Base-by-base conservation (phyloP, 2,329 filamentous ascomycete species). In the Paecilomyces formosus region DNA sequence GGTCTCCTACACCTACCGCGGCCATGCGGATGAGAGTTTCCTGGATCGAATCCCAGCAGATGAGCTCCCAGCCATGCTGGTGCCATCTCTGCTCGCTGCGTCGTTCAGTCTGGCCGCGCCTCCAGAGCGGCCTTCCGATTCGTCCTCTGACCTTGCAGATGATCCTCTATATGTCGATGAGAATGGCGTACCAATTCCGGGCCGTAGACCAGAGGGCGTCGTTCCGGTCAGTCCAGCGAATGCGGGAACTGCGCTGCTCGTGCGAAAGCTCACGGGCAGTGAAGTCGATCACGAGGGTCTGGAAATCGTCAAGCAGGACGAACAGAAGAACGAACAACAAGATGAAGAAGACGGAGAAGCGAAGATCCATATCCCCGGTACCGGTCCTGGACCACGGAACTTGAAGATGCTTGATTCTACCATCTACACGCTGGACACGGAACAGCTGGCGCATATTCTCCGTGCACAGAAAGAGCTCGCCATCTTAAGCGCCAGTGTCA, bases 1-100 rank as follows among this genome's bases (percentile, higher is more conserved):
- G 58, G 65, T 80, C 22, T 77, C 74, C 50, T 81, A 78, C 57
- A 80, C 77, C 1, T 79, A 76, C 58, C 69, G 77, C 5, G 66
- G 66, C 35, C 76, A 78, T 63, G 72, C 75, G 51, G 74, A 78
- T 59, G 68, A 73, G 52, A 73, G 74, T 28, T 77, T 78, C 62
- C 66, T 78, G 65, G 67, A 63, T 28, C 72, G 74, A 58, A 72
- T 78, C 11, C 73, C 72, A 28, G 73, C 68, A 3, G 61, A 65
- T 1, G 75, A 77, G 58, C 56, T 77, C 53, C 71, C 70, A 1
- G 28, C 60, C 18, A 59, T 77, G 30, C 66, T 76, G 18, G 71
- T 69, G 1, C 74, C 74, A 13, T 70, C 69, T 0, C 56, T 77
- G 56, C 72, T 77, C n/a, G 71, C 68, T 39, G 68, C 66, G 53